These are phyloP conservation scores for Rhodosporidiobolus odoratus DNA, from an alignment of 768 basidiomycete species.

Conservation along the genomic window DNA sequence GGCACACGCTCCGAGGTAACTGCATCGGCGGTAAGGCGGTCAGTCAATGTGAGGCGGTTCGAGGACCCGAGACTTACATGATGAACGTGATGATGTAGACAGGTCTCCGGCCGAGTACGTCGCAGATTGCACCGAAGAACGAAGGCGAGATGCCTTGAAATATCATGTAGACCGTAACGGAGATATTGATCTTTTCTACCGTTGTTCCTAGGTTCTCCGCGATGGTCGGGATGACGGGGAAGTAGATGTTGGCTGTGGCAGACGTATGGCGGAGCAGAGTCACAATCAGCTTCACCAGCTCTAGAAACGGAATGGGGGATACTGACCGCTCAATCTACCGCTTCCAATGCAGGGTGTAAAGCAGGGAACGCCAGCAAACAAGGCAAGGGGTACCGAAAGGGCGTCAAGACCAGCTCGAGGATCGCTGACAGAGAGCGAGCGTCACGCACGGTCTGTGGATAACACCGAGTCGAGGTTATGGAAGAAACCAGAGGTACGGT, in stretches of 20 bases:
- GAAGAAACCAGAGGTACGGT: not conserved
- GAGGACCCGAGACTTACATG: constrained; percentile 16
- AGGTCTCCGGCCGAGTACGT: constrained; percentile 27
- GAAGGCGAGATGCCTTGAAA: constrained; percentile 27
- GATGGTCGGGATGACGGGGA: constrained; percentile 34
- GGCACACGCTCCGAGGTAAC: constrained; percentile 34
- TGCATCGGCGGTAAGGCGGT: not conserved
- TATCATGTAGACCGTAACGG: constrained; percentile 34
- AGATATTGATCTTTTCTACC: constrained; percentile 21
- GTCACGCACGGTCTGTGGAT: no score
- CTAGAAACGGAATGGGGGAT: not conserved
- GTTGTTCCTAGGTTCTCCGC: constrained; percentile 4
- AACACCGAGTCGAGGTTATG: no score
- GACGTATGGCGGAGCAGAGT: not conserved
- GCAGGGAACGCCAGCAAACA: not conserved
- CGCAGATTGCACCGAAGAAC: constrained; percentile 30
- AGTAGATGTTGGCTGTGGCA: constrained; percentile 36
- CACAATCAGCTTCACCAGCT: not conserved
- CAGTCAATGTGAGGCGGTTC: no score
- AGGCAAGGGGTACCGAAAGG: not conserved
- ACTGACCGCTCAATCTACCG: no score
- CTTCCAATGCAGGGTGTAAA: not conserved
- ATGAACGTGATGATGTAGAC: constrained; percentile 25
- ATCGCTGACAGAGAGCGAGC: no score
- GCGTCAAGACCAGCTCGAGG: not conserved